These are phyloP conservation scores for Mortierella claussenii DNA, from an alignment of 192 early-diverging fungal genomes.

Conservation along the genomic window DNA sequence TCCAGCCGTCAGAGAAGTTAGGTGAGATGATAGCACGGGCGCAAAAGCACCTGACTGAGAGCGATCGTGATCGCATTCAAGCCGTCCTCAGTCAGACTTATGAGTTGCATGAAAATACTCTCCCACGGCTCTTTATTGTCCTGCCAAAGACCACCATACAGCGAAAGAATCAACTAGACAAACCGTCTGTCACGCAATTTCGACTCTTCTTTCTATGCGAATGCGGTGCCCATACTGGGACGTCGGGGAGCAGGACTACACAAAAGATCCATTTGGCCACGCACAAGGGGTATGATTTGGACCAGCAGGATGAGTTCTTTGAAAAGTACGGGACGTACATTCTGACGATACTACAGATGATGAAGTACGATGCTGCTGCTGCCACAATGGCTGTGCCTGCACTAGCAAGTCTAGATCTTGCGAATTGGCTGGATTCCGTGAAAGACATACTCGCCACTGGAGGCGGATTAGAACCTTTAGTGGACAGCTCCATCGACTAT, in stretches of 20 bases:
- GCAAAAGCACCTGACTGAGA: neutral
- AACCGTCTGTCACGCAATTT: neutral
- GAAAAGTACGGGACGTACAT: neutral
- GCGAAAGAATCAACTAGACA: neutral
- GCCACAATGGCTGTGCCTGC: neutral
- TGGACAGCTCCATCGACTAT: too few species aligned
- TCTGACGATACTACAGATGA: neutral
- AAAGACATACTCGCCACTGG: too few species aligned
- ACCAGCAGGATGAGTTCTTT: neutral
- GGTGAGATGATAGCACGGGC: neutral
- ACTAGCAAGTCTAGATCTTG: neutral
- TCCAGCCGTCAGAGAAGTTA: too few species aligned
- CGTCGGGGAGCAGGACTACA: neutral
- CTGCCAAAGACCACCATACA: neutral
- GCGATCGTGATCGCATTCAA: neutral
- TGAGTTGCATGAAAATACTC: neutral
- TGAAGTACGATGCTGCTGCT: neutral
- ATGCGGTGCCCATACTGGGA: constrained; percentile 5
- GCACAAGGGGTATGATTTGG: constrained; percentile 9
- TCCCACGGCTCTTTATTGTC: constrained; percentile 7
- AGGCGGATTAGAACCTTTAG: too few species aligned
- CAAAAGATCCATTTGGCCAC: neutral
- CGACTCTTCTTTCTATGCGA: constrained; percentile 15
- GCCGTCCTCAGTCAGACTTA: neutral
- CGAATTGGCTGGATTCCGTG: neutral